Base-by-base conservation (phyloP, 768 basidiomycete genomes). In the Termitomyces sp. region DNA sequence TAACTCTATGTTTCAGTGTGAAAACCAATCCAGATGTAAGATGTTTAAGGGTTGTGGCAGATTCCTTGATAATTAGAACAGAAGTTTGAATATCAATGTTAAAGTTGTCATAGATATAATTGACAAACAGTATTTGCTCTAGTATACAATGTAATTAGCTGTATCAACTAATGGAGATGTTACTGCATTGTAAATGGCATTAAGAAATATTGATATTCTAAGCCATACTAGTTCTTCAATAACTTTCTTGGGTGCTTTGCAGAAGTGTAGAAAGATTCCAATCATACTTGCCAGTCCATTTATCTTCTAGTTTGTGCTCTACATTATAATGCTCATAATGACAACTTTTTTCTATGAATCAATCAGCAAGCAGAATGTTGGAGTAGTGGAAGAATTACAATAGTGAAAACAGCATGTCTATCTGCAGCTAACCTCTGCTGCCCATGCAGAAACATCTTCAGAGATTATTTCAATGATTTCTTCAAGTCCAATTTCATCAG, bases 91-190 rank as follows among this genome's bases (percentile, higher is more conserved):
- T 45, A 37, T 68, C 52, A n/a, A 68, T 56, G 49, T 70, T 64
- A 54, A 67, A 63, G 46, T 68, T 70, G 51, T 70, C 63, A 45
- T 67, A 67, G 1, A 63, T 63, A 49, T 60, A 66, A 1, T 41
- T 45, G 5, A 53, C 49, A 3, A 50, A 28, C 0, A 65, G 21
- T 6, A 65, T 61, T 28, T 60, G 55, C 5, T 54, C 66, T 0
- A 63, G 37, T 12, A 53, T 37, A 33, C 7, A 17, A 48, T 30
- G 30, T 30, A 19, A 44, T 44, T 33, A 33, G 43, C 54, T 37
- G 48, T 59, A 31, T 57, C 43, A 10, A 31, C 23, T 2, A 46
- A 58, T 7, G 54, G 23, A 14, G 57, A 54, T 14, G 57, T 54
- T 3, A 58, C 23, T 2, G 53, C 53, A 47, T 35, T 28, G 15